Conservation (phyloP, 495 filamentous ascomycete genomes). For the Lichenothelia convexa region DNA sequence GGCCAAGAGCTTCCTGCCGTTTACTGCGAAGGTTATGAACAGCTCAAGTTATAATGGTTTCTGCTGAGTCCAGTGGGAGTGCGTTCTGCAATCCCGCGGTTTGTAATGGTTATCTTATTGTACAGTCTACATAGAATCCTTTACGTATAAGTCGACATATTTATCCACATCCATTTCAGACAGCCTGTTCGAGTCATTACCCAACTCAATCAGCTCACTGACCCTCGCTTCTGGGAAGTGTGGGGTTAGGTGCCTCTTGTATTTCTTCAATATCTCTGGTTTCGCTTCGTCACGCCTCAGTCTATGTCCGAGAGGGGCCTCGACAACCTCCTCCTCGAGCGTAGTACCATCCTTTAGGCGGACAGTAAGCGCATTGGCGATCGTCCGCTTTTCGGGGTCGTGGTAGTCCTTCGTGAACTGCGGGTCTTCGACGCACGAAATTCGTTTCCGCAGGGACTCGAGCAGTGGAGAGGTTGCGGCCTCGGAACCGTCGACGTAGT, state of each 20-base stretch:
- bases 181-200: conserved; percentile 50
- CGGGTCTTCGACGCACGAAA: conserved; percentile 87
- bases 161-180: conserved; percentile 72
- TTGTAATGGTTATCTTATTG: too few species aligned
- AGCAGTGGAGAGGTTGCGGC: conserved; percentile 79
- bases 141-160: conserved; percentile 91
- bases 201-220: conserved; percentile 58
- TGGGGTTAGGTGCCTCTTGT: conserved; percentile 71
- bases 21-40: too few species aligned
- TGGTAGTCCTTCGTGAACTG: conserved; percentile 93
- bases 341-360: conserved; percentile 90
- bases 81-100: too few species aligned
- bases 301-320: conserved; percentile 87
- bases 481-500: conserved; percentile 83
- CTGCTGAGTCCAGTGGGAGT: too few species aligned
- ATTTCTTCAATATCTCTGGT: conserved; percentile 87
- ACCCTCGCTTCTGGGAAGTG: conserved; percentile 63
- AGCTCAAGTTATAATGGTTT: too few species aligned
- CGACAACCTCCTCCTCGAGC: conserved; percentile 77
- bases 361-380: conserved; percentile 87
- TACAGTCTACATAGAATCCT: conserved; percentile 23
- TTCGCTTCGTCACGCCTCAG: conserved; percentile 90
- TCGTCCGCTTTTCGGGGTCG: conserved; percentile 75
- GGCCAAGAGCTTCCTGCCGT: too few species aligned
- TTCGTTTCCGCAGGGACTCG: conserved; percentile 76